Base-by-base conservation (phyloP, 345 rosid genomes). In the Mangifera indica region DNA sequence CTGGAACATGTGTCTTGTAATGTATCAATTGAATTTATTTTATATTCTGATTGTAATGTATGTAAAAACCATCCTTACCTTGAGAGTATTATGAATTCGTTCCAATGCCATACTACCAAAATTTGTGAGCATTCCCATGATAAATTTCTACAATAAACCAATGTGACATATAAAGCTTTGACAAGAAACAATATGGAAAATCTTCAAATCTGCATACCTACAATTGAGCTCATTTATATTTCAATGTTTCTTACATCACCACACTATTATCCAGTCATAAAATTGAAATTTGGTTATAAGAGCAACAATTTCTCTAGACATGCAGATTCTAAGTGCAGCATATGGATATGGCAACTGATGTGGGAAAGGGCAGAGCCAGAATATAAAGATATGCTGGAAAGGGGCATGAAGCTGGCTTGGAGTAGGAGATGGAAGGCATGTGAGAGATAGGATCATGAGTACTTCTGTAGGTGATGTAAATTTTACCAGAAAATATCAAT, bases 111-210 rank as follows among this genome's bases (percentile, higher is more conserved):
- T 91, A 87, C 86, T 89, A 29, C 98, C 93, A 29, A 95, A 89
- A 80, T 95, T 91, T 66, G 93, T 92, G 71, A 95, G 97, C 99
- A 95, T 95, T 72, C 97, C 98, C 90, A 84, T 69, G 69, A 95
- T 95, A 66, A 89, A 95, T 88, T 95, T 92, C 98, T 95, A 79
- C 72, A 78, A 62, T 32, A 75, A 76, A 61, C 42, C 61, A 78
- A 79, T 44, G 49, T 13, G 22, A 42, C 66, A 76, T 55, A 72
- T 69, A 63, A 60, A 76, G 5, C 63, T 42, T 62, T 25, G 68
- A 59, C 6, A 56, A 22, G 70, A 7, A 60, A 46, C 15, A 26
- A 75, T 44, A 29, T 32, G 45, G 25, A 22, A 40, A 29, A 21
- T 55, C 45, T 34, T 6, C 13, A 60, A 32, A 69, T 10, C 10